Base-by-base conservation (phyloP, 768 basidiomycete species). In the Boletus rex-veris region DNA sequence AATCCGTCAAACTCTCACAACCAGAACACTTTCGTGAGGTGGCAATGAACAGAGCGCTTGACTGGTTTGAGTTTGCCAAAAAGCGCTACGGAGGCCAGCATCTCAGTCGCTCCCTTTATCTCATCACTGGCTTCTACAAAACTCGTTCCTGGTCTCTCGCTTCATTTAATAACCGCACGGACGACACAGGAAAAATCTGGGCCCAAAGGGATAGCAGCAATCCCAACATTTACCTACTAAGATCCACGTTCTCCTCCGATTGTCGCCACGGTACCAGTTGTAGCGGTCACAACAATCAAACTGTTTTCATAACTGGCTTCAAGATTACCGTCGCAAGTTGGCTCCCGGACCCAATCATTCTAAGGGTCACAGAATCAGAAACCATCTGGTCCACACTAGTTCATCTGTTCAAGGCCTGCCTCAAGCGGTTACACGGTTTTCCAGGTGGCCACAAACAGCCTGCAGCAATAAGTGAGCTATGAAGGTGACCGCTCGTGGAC, bases 61-160 rank as follows among this genome's bases (percentile, higher is more conserved):
- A 36, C 16, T 50, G 49, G 49, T 35, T 35, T 15, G 24, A 42
- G 3, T 35, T 43, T 43, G 49, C 49, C 15, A 42, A 18, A 7
- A 43, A 36, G 16, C 16, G n/a, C 24, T 26, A 26, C 12, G 49
- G 24, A 11, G 16, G 8, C 33, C 21, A n/a, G 8, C 19, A 30
- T 9, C 5, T 33, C 14, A 16, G 24, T 33, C 40, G n/a, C 12
- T 43, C 50, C 24, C 50, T 51, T 30, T 51, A 51, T n/a, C 42
- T 51, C n/a, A 19, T 51, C n/a, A 51, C 50, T 10, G 50, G 50
- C 9, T 51, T 51, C 9, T 28, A 50, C 35, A 51, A 51, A 30
- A 42, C 50, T 7, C 35, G n/a, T 11, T 43, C 42, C 7, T 51
- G 50, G 50, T 43, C 35, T 15, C 42, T 51, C 14, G 42, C 33